These are phyloP conservation scores for Datisca glomerata DNA, from an alignment of 306 rosid genomes.

Conservation along the genomic window DNA sequence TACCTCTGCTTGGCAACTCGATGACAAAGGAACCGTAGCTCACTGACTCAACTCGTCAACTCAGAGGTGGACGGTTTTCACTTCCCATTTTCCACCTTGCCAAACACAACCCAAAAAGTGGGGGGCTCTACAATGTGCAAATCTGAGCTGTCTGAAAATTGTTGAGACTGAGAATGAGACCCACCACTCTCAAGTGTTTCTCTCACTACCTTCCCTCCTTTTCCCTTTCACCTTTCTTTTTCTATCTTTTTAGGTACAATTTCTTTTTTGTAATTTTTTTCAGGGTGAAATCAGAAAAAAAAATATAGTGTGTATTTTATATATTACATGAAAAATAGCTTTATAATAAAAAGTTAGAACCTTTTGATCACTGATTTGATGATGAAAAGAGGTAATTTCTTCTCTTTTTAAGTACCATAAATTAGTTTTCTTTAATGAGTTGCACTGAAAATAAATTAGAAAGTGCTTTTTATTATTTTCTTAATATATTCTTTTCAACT, in stretches of 20 bases:
- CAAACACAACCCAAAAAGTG: slow-evolving; percentile 16
- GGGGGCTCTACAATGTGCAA: slow-evolving; percentile 24
- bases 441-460: too few relatives aligned
- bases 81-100: slow-evolving; percentile 6
- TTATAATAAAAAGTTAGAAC: background rate
- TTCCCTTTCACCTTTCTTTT: slow-evolving; percentile 11
- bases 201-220: background rate
- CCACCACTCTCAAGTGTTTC: slow-evolving; percentile 35
- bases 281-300: background rate
- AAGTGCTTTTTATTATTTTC: too few relatives aligned
- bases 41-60: slow-evolving; percentile 37
- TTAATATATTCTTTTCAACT: too few relatives aligned
- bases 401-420: too few relatives aligned
- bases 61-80: too few relatives aligned
- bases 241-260: slow-evolving; percentile 6
- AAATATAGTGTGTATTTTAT: background rate
- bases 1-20: slow-evolving; percentile 82
- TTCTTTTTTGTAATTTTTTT: background rate
- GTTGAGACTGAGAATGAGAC: slow-evolving; percentile 19
- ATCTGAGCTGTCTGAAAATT: slow-evolving; percentile 43
- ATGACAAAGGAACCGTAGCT: slow-evolving; percentile 9
- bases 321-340: too few relatives aligned
- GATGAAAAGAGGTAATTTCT: background rate
- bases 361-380: background rate
- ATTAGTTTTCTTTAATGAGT: too few relatives aligned